A percentile compares a stretch with the other conserved stretches of the same genome.
Evolutionary conservation across 176 grass and related monocot genomes (phyloP).

Genomic region (Triticum dicoccoides): DNA sequence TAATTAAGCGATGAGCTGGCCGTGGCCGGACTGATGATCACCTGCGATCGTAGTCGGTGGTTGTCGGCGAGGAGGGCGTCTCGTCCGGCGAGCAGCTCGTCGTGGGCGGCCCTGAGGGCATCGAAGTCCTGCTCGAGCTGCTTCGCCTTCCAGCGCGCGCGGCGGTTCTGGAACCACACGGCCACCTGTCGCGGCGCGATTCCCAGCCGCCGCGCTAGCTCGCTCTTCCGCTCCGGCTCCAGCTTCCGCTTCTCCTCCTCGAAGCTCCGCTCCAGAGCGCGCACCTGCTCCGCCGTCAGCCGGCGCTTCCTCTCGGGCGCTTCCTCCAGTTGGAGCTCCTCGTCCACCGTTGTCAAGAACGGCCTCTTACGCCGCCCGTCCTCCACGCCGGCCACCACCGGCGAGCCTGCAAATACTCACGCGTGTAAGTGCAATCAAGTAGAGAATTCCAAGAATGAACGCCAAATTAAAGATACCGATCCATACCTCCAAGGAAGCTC

Average conservation of each 20-base stretch:
- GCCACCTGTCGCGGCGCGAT: constrained; percentile 91
- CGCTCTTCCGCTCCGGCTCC: constrained; percentile 87
- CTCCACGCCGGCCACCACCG: constrained; percentile 18
- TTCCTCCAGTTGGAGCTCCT: constrained; percentile 41
- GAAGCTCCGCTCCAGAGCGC: constrained; percentile 66
- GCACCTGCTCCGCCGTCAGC: constrained; percentile 83
- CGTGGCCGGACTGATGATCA: background rate
- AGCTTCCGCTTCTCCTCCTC: constrained; percentile 81
- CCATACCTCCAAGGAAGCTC: constrained; percentile 42
- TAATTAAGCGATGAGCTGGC: too few species aligned
- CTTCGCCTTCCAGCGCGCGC: constrained; percentile 86
- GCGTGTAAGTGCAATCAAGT: background rate
- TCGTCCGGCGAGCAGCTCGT: constrained; percentile 56
- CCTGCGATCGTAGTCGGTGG: constrained; percentile 68
- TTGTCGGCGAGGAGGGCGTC: constrained; percentile 72
- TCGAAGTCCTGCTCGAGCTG: constrained; percentile 86
- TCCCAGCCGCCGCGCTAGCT: constrained; percentile 74
- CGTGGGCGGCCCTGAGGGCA: constrained; percentile 62
- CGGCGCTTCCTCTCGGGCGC: constrained; percentile 67
- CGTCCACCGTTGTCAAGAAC: constrained; percentile 54
- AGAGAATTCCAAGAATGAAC: background rate
- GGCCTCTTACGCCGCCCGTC: constrained; percentile 48
- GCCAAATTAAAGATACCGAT: background rate
- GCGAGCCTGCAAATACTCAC: constrained; percentile 23
- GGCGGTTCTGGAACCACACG: constrained; percentile 99